Conservation (phyloP, 225 moss, liverwort and hornwort species). For the Physcomitrellopsis africana region DNA sequence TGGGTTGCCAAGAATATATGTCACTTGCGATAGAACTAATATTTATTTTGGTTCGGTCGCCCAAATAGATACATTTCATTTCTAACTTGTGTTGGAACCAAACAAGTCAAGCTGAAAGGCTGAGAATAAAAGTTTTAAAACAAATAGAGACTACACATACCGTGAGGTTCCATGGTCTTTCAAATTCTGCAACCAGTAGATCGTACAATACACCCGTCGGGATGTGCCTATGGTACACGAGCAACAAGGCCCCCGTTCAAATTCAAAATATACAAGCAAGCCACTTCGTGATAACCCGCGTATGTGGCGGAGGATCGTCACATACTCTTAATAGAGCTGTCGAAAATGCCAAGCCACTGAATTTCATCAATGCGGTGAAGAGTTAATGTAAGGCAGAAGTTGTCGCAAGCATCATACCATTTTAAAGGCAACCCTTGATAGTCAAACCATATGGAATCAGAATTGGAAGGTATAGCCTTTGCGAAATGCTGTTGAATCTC, state of each 20-base stretch:
- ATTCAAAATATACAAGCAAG: slow-evolving; percentile 15
- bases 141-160: slow-evolving; percentile 41
- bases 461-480: slow-evolving; percentile 67
- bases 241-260: slow-evolving; percentile 14
- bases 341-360: slow-evolving; percentile 10
- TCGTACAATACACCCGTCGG: slow-evolving; percentile 98
- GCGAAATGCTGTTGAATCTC: slow-evolving; percentile 82
- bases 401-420: slow-evolving; percentile 54
- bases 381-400: not conserved
- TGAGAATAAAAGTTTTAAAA: not conserved
- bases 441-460: slow-evolving; percentile 96
- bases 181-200: slow-evolving; percentile 88
- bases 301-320: not conserved
- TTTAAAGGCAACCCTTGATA: slow-evolving; percentile 91
- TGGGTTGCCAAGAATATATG: not conserved
- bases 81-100: not conserved
- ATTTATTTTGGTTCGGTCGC: not conserved
- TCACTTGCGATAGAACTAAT: no score
- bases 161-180: slow-evolving; percentile 96
- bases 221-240: slow-evolving; percentile 71
- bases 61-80: slow-evolving; percentile 1
- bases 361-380: slow-evolving; percentile 23
- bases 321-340: not conserved
- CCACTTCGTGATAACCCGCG: slow-evolving; percentile 14
- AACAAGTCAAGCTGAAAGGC: not conserved